phyloP scores from a whole-genome alignment of 257 asterid species.

The Eustoma russellianum region DNA sequence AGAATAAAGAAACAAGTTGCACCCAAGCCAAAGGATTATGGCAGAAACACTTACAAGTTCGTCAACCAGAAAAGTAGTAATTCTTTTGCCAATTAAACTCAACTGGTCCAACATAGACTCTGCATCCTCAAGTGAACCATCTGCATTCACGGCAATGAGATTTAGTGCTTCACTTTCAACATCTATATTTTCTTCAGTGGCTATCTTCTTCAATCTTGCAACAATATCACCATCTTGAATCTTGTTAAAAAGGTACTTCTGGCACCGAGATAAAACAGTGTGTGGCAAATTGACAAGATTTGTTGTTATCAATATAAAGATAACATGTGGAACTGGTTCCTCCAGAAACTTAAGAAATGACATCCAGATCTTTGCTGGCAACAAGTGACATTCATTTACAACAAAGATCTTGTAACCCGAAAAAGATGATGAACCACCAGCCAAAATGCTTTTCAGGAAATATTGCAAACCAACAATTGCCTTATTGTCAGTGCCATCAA shows the following conservation, averaged over 20 bases:
- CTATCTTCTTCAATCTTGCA: constrained; percentile 62
- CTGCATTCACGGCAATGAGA: constrained; percentile 81
- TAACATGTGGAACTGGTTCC: constrained; percentile 61
- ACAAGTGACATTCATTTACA: constrained; percentile 77
- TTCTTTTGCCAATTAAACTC: constrained; percentile 82
- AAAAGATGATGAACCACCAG: constrained; percentile 22
- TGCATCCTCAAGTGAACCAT: constrained; percentile 92
- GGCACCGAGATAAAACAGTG: constrained; percentile 75
- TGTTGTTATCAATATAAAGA: constrained; percentile 62
- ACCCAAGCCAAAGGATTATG: constrained; percentile 1
- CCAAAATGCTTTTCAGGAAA: constrained; percentile 44
- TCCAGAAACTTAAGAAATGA: constrained; percentile 69
- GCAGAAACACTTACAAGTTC: constrained; percentile 69
- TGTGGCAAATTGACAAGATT: constrained; percentile 81
- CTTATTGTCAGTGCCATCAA: constrained; percentile 63
- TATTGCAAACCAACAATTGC: constrained; percentile 49
- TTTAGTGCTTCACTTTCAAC: constrained; percentile 78
- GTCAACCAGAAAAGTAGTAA: constrained; percentile 79
- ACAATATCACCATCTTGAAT: constrained; percentile 63
- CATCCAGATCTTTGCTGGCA: constrained; percentile 85
- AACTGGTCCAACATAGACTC: constrained; percentile 93
- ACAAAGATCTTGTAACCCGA: constrained; percentile 57
- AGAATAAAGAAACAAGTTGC: background rate
- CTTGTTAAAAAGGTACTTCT: constrained; percentile 75
- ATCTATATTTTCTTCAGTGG: constrained; percentile 55